Evolutionary conservation across 2,329 filamentous ascomycete genomes (phyloP), one percentile per base, ranked within the genome.

Genomic region (Phaeosphaeria sp.): DNA sequence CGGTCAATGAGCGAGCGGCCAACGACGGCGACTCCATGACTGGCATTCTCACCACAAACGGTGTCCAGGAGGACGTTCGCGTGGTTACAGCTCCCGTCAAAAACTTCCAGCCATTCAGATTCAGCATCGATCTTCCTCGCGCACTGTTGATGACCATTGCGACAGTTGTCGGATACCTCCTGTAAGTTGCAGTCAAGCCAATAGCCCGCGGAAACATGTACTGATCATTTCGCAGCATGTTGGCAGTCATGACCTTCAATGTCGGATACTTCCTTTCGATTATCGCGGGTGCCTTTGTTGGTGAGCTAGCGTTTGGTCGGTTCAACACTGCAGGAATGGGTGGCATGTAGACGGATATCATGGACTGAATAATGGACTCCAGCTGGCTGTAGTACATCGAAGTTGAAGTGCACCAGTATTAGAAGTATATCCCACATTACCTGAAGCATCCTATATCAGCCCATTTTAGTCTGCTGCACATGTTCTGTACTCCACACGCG

Each of bases 181-280:
- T 97, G 93, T 96, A 80, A 85, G 91, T 87, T 33, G 43, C 21
- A 45, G 20, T 4, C 40, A 53, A 18, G 51, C 25, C 43, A 24
- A 36, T 39, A 51, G 9, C 13, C 42, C 17, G 15, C 43, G 17
- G 13, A 8, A 42, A 24, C 25, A 21, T 18, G 27, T 51, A 25
- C 72, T 76, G 68, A 74, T 18, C 18, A 22, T 51, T 53, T 50
- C 18, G 39, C 67, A 97, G 93, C 58, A 97, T 97, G 93, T 80
- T 97, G 79, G 91, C 91, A 15, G 90, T 96, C 73, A 97, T 95
- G 92, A 93, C 91, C 1, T 87, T 92, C 81, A 95, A 95, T 68
- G 85, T 94, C 17, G 92, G 91, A 13, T 95, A 95, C 74, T 94
- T 94, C 75, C 78, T 92, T 53, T 93, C 91, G 0, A 84, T 93